Conservation (phyloP, 495 filamentous ascomycete species). For the Talaromyces borbonicus region DNA sequence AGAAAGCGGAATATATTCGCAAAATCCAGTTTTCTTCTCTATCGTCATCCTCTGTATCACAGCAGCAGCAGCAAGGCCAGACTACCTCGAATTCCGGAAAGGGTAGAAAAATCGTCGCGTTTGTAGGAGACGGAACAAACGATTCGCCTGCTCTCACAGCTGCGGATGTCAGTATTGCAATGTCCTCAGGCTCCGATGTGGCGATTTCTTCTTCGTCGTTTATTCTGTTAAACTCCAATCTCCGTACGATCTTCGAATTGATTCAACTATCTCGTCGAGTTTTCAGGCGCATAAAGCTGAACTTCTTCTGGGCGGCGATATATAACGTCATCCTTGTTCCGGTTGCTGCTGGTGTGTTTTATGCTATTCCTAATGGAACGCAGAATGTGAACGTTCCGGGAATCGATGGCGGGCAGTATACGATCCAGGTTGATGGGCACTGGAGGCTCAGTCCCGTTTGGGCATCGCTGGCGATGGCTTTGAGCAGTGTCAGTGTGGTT, state of each 20-base stretch:
- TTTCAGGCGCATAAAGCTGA: conserved; percentile 71
- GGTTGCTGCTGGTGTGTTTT: conserved; percentile 72
- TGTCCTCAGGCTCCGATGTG: conserved; percentile 76
- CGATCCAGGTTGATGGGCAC: conserved; percentile 23
- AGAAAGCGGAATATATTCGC: conserved; percentile 78
- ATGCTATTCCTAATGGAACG: conserved; percentile 49
- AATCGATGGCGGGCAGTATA: conserved; percentile 21
- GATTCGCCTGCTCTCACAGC: conserved; percentile 72
- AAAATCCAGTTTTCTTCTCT: conserved; percentile 48
- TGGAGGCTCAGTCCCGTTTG: conserved; percentile 55
- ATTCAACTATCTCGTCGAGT: conserved; percentile 61
- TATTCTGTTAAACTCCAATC: conserved; percentile 68
- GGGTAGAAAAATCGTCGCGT: conserved; percentile 36
- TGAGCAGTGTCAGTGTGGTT: conserved; percentile 63
- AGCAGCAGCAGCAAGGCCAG: conserved; percentile 5
- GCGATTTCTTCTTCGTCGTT: conserved; percentile 76
- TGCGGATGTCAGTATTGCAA: conserved; percentile 76
- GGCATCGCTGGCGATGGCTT: conserved; percentile 66
- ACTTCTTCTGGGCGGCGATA: conserved; percentile 82
- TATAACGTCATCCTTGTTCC: conserved; percentile 78
- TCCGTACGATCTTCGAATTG: conserved; percentile 61
- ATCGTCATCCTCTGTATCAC: background rate
- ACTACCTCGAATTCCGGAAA: background rate
- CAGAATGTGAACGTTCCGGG: conserved; percentile 25
- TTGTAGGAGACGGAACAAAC: conserved; percentile 83